Conservation (phyloP, 2,329 filamentous ascomycete species). For the Scopulariopsis brevicaulis region DNA sequence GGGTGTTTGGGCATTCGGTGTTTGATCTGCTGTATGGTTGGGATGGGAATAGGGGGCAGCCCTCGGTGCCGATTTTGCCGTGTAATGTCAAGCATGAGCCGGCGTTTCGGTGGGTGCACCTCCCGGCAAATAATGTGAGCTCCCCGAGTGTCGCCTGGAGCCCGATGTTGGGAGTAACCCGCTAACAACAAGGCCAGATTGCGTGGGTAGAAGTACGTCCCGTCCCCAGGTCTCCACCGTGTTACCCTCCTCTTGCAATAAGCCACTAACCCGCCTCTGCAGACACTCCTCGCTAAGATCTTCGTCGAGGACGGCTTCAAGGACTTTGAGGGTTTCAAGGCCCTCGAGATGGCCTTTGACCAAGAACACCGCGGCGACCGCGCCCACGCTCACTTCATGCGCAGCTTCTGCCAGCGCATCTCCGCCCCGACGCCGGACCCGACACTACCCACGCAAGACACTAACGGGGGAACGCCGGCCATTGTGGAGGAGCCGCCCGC, state of each 20-base stretch:
- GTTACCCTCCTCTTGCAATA: neutral
- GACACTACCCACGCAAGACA: neutral
- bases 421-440: neutral
- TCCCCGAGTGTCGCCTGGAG: too few species aligned
- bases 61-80: slow-evolving; percentile 1
- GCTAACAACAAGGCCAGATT: too few species aligned
- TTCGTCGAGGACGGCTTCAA: slow-evolving; percentile 2
- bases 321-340: slow-evolving; percentile 5
- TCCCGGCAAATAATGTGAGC: slow-evolving; percentile 4
- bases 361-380: slow-evolving; percentile 4
- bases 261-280: neutral
- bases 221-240: neutral
- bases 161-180: too few species aligned
- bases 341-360: slow-evolving; percentile 3
- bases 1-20: slow-evolving; percentile 1
- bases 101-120: slow-evolving; percentile 3
- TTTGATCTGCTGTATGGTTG: slow-evolving; percentile 3
- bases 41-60: neutral
- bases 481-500: slow-evolving; percentile 1
- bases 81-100: slow-evolving; percentile 4
- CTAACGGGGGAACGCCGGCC: neutral
- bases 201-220: slow-evolving; percentile 2
- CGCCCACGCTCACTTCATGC: slow-evolving; percentile 4
- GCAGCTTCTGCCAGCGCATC: slow-evolving; percentile 2
- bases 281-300: slow-evolving; percentile 2